A percentile compares a stretch with the other conserved stretches of the same genome.
Conservation (phyloP, 2,329 filamentous ascomycete species). For the Onygenales sp. region DNA sequence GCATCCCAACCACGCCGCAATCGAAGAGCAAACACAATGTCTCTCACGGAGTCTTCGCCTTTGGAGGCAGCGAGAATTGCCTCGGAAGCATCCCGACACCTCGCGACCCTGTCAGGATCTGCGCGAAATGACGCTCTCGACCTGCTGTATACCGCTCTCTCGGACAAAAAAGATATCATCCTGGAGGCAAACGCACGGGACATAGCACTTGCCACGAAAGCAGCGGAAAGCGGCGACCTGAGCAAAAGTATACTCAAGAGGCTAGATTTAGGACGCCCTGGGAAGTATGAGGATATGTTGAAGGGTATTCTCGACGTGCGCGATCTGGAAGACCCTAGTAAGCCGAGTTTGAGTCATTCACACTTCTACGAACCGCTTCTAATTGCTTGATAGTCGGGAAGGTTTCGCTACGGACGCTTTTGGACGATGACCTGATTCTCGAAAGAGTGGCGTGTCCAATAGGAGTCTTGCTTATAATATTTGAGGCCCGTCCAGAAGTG, state of each 20-base stretch:
- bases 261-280: slow-evolving; percentile 72
- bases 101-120: slow-evolving; percentile 66
- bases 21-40: slow-evolving; percentile 49
- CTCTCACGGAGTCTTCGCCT: slow-evolving; percentile 76
- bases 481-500: slow-evolving; percentile 93
- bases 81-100: slow-evolving; percentile 68
- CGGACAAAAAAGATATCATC: slow-evolving; percentile 60
- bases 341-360: slow-evolving; percentile 21
- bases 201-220: slow-evolving; percentile 61
- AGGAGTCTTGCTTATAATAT: slow-evolving; percentile 95
- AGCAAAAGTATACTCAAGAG: slow-evolving; percentile 78
- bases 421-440: slow-evolving; percentile 77
- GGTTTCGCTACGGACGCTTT: slow-evolving; percentile 68
- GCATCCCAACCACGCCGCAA: too few relatives aligned
- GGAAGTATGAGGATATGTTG: slow-evolving; percentile 97
- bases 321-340: slow-evolving; percentile 75
- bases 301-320: slow-evolving; percentile 87
- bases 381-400: slow-evolving; percentile 56
- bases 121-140: slow-evolving; percentile 79
- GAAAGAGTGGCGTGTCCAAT: slow-evolving; percentile 91
- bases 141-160: slow-evolving; percentile 69
- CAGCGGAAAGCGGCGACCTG: slow-evolving; percentile 64
- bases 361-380: slow-evolving; percentile 6
- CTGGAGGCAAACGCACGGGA: slow-evolving; percentile 80
- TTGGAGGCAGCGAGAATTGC: slow-evolving; percentile 67